A percentile compares a stretch with the other conserved stretches of the same genome.
Evolutionary conservation across 2,329 filamentous ascomycete species (phyloP).

Genomic region (Trichoderma aggressivum): DNA sequence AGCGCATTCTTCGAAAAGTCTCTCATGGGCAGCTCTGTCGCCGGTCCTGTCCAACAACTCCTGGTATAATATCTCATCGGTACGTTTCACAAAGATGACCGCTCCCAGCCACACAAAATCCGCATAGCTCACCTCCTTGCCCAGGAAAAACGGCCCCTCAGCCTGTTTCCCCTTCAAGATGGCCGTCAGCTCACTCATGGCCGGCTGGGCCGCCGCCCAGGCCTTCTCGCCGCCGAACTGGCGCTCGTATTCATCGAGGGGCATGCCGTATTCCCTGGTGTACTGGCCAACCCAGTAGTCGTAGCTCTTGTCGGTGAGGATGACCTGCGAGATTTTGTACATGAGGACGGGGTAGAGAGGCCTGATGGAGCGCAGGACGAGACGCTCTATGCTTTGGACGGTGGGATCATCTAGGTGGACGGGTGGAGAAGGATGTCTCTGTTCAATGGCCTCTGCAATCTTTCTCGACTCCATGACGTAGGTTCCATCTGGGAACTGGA

Average conservation of each 20-base stretch:
- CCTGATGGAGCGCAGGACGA: slow-evolving; percentile 33
- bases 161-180: slow-evolving; percentile 50
- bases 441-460: slow-evolving; percentile 60
- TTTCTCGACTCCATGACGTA: slow-evolving; percentile 62
- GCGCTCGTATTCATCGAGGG: slow-evolving; percentile 47
- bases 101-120: slow-evolving; percentile 56
- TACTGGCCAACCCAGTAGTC: slow-evolving; percentile 58
- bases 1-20: slow-evolving; percentile 38
- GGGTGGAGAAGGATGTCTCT: slow-evolving; percentile 54
- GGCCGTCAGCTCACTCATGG: slow-evolving; percentile 36
- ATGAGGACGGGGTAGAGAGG: slow-evolving; percentile 43
- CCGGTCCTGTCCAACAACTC: slow-evolving; percentile 37
- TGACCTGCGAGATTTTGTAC: slow-evolving; percentile 43
- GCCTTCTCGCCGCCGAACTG: slow-evolving; percentile 47
- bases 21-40: slow-evolving; percentile 37
- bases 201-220: slow-evolving; percentile 44
- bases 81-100: slow-evolving; percentile 40
- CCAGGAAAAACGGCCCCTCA: slow-evolving; percentile 60
- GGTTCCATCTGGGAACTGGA: slow-evolving; percentile 52
- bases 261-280: slow-evolving; percentile 46
- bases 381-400: slow-evolving; percentile 41
- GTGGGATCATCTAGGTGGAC: slow-evolving; percentile 55
- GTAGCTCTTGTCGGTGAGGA: slow-evolving; percentile 50
- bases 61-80: slow-evolving; percentile 36
- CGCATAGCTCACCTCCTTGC: slow-evolving; percentile 51